Conservation (phyloP, 176 grass and related monocot species). For the Juncus inflexus region DNA sequence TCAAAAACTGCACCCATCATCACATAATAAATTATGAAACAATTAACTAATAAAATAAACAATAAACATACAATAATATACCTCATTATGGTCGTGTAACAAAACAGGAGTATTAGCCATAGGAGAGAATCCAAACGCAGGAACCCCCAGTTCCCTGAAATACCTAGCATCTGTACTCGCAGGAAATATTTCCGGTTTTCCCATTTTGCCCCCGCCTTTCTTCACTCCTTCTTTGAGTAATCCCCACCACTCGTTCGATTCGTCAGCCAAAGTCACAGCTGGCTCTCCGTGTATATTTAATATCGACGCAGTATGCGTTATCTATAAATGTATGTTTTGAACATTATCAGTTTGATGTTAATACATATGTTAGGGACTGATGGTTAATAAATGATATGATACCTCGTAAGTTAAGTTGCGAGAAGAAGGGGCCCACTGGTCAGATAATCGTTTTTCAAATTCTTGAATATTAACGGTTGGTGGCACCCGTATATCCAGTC, state of each 20-base stretch:
- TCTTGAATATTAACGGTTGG: slow-evolving; percentile 53
- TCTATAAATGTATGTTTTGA: slow-evolving; percentile 27
- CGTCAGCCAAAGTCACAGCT: slow-evolving; percentile 50
- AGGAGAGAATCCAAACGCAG: slow-evolving; percentile 92
- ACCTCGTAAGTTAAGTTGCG: slow-evolving; percentile 81
- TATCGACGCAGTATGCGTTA: slow-evolving; percentile 58
- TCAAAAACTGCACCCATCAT: slow-evolving; percentile 53
- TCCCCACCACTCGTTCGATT: slow-evolving; percentile 75
- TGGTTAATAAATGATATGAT: neutral
- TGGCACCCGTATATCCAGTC: slow-evolving; percentile 75
- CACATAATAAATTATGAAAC: slow-evolving; percentile 1
- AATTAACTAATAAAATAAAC: neutral
- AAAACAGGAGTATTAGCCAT: slow-evolving; percentile 84
- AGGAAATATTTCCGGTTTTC: slow-evolving; percentile 76
- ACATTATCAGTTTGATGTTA: no score
- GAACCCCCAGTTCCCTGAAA: slow-evolving; percentile 63
- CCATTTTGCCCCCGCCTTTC: slow-evolving; percentile 63
- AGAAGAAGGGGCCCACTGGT: slow-evolving; percentile 89
- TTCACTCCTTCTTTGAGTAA: slow-evolving; percentile 65
- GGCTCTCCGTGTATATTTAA: slow-evolving; percentile 68
- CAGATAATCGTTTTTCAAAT: slow-evolving; percentile 65
- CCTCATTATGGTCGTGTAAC: slow-evolving; percentile 95
- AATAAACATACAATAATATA: slow-evolving; percentile 8
- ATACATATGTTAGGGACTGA: no score
- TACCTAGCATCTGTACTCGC: slow-evolving; percentile 81